Percentiles rank a stretch among this genome's conserved stretches.
Conservation (phyloP, 1,284 basidiomycete species). For the Fomitopsis schrenkii region DNA sequence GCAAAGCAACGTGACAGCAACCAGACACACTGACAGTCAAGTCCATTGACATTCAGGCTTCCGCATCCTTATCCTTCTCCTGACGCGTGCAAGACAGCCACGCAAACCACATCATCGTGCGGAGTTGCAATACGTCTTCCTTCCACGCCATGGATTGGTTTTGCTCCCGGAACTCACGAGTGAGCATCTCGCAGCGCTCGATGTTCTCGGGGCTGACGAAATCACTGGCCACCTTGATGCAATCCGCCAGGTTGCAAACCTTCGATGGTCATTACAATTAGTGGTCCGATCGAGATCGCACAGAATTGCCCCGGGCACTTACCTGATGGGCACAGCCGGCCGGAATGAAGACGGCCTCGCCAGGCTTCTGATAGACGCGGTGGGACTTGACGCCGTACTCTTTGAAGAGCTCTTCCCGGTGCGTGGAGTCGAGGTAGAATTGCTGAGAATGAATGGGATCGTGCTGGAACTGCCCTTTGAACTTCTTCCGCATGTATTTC, state of each 20-base stretch:
- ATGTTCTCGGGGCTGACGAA: conserved; percentile 95
- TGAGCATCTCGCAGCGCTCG: conserved; percentile 77
- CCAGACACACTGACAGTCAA: not conserved
- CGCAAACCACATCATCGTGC: conserved; percentile 92
- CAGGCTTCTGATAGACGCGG: conserved; percentile 84
- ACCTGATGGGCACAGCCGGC: conserved; percentile 96
- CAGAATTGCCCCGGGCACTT: conserved; percentile 20
- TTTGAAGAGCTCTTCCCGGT: conserved; percentile 68
- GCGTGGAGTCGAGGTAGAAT: conserved; percentile 75
- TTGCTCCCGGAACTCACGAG: conserved; percentile 85
- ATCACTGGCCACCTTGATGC: conserved; percentile 95
- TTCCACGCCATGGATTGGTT: conserved; percentile 89
- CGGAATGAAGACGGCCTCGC: conserved; percentile 95
- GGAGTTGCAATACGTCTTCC: conserved; percentile 88
- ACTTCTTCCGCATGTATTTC: conserved; percentile 62
- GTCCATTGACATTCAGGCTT: conserved; percentile 2
- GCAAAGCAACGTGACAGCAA: not conserved
- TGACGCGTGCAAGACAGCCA: conserved; percentile 68
- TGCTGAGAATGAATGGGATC: conserved; percentile 93
- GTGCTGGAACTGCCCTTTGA: conserved; percentile 46
- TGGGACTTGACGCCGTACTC: conserved; percentile 72
- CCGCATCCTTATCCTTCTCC: conserved; percentile 36
- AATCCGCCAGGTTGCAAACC: conserved; percentile 86
- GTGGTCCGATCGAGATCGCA: not conserved
- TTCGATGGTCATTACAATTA: conserved; percentile 22